phyloP scores from a whole-genome alignment of 805 yeast genomes.

The Candida suzukii region DNA sequence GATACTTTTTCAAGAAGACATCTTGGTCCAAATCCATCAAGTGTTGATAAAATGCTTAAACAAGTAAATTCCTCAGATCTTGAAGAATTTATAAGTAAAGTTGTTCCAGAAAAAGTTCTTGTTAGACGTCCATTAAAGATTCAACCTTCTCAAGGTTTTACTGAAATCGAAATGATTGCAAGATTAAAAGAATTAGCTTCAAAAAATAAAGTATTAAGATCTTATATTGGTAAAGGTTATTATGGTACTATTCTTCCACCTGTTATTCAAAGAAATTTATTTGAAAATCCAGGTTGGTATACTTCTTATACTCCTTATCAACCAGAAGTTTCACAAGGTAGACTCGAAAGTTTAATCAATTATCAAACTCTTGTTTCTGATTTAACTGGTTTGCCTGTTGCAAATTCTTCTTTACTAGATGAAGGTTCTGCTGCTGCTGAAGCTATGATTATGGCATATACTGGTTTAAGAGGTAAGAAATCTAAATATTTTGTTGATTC shows the following conservation, averaged over 20 bases:
- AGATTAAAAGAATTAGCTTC: slow-evolving; percentile 63
- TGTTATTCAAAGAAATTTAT: slow-evolving; percentile 84
- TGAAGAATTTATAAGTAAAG: slow-evolving; percentile 60
- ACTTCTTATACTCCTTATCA: slow-evolving; percentile 98
- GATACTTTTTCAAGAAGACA: slow-evolving; percentile 91
- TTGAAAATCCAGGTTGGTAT: slow-evolving; percentile 97
- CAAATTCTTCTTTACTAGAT: slow-evolving; percentile 90
- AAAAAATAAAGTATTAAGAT: slow-evolving; percentile 65
- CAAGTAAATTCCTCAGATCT: slow-evolving; percentile 60
- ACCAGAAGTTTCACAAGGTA: slow-evolving; percentile 96
- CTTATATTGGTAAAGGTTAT: slow-evolving; percentile 91
- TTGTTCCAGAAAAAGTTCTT: slow-evolving; percentile 73
- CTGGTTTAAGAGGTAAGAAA: slow-evolving; percentile 61
- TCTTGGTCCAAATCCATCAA: slow-evolving; percentile 67
- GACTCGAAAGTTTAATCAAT: slow-evolving; percentile 83
- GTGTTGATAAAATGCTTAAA: slow-evolving; percentile 60
- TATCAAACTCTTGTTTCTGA: slow-evolving; percentile 90
- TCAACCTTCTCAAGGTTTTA: slow-evolving; percentile 63
- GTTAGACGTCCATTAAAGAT: slow-evolving; percentile 60
- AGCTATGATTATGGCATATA: slow-evolving; percentile 83
- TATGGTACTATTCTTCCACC: slow-evolving; percentile 87
- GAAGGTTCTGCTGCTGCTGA: slow-evolving; percentile 98
- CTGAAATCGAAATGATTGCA: slow-evolving; percentile 75
- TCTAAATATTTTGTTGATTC: slow-evolving; percentile 63
- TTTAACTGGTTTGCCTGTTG: slow-evolving; percentile 88